phyloP scores from a whole-genome alignment of 768 basidiomycete species.

The Gloeostereum incarnatum region DNA sequence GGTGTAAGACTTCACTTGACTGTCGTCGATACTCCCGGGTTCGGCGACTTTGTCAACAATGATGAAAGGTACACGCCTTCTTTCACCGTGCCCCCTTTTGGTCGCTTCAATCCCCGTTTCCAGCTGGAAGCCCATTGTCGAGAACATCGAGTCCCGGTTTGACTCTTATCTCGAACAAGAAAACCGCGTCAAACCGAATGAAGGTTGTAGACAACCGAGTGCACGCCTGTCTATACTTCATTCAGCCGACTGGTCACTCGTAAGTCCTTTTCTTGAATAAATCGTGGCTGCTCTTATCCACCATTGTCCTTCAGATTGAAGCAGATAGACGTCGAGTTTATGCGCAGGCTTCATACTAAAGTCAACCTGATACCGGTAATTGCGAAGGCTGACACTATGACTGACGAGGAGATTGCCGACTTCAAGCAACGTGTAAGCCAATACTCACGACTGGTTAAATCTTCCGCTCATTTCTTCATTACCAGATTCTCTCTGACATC shows the following conservation, averaged over 20 bases:
- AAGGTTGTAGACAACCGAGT: constrained; percentile 96
- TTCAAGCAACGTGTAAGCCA: constrained; percentile 84
- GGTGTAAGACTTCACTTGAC: constrained; percentile 94
- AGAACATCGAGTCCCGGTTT: constrained; percentile 96
- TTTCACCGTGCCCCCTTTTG: constrained; percentile 9
- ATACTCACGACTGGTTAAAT: constrained; percentile 1
- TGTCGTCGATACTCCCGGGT: constrained; percentile 99
- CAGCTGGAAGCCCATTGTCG: constrained; percentile 98
- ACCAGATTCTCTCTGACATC: constrained; percentile 89
- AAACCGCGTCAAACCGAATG: constrained; percentile 90
- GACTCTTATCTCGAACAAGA: constrained; percentile 98
- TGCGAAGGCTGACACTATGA: constrained; percentile 96
- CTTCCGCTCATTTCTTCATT: constrained; percentile 3
- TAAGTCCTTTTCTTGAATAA: constrained; percentile 31
- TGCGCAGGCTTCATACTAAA: constrained; percentile 93
- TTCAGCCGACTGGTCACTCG: constrained; percentile 98
- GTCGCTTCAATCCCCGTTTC: constrained; percentile 10
- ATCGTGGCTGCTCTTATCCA: neutral
- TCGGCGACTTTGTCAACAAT: constrained; percentile 99
- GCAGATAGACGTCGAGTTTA: constrained; percentile 98
- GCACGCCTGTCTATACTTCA: constrained; percentile 98
- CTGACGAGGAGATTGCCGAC: constrained; percentile 86
- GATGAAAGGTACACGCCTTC: constrained; percentile 70
- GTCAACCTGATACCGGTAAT: constrained; percentile 99
- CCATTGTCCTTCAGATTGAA: constrained; percentile 54